These are phyloP conservation scores for Phytophthora cactorum DNA, from an alignment of 352 stramenopile species.

Conservation along the genomic window DNA sequence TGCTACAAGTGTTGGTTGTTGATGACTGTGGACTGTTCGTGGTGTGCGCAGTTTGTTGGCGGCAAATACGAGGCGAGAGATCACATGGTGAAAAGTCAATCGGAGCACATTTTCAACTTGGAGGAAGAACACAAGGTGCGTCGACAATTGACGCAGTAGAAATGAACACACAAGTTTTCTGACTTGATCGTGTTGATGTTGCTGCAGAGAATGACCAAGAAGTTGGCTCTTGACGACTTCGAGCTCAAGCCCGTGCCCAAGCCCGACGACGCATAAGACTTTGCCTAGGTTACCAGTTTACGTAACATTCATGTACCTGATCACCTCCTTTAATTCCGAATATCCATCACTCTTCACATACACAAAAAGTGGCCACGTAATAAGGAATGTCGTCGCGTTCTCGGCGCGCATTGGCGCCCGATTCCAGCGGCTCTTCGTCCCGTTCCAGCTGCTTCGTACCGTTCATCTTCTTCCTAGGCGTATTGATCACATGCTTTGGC, in stretches of 20 bases:
- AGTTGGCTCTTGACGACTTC: conserved; percentile 83
- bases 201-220: conserved; percentile 88
- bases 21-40: conserved; percentile 9
- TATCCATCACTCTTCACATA: conserved; percentile 1
- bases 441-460: neutral
- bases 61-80: conserved; percentile 87
- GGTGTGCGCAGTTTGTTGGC: conserved; percentile 65
- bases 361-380: conserved; percentile 17
- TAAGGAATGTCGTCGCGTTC: conserved; percentile 24
- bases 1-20: conserved; percentile 3
- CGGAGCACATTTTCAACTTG: conserved; percentile 79
- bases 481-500: conserved; percentile 16
- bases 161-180: neutral
- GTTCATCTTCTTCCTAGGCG: conserved; percentile 14
- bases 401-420: conserved; percentile 12
- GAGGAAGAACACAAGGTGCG: conserved; percentile 88
- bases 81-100: conserved; percentile 85
- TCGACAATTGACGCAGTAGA: neutral
- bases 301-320: neutral
- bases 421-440: neutral
- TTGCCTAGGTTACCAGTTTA: neutral
- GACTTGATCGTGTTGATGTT: neutral
- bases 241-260: conserved; percentile 86
- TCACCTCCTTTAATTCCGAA: conserved; percentile 14
- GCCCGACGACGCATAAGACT: conserved; percentile 42